Percentiles rank a stretch among this genome's conserved stretches.
Conservation (phyloP, 805 yeast species). For the Zygoascus bituminiphila region DNA sequence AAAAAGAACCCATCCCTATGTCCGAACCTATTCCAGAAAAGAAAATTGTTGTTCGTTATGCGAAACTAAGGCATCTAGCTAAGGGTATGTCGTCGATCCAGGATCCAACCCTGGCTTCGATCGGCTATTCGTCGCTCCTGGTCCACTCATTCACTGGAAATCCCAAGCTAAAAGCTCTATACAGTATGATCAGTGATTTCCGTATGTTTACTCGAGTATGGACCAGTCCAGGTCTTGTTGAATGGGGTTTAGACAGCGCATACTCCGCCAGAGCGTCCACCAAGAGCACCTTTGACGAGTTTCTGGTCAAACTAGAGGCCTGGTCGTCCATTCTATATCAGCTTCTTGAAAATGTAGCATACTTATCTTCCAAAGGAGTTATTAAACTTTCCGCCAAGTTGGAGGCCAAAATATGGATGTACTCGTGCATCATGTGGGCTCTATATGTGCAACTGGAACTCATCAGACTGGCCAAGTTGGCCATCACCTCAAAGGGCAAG, state of each 20-base stretch:
- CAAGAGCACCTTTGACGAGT: constrained; percentile 24
- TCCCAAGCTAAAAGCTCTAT: constrained; percentile 14
- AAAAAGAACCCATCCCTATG: background rate
- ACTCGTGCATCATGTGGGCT: constrained; percentile 33
- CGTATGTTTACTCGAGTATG: constrained; percentile 33
- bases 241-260: constrained; percentile 30
- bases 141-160: constrained; percentile 4
- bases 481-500: constrained; percentile 1
- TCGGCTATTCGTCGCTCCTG: constrained; percentile 13
- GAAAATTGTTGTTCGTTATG: background rate
- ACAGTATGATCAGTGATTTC: constrained; percentile 26
- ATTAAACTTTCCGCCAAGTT: constrained; percentile 22
- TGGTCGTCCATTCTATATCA: constrained; percentile 31
- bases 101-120: constrained; percentile 10
- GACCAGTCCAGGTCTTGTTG: constrained; percentile 29
- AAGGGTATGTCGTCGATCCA: constrained; percentile 5
- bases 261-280: constrained; percentile 6
- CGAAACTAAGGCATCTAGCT: background rate
- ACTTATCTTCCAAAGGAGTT: constrained; percentile 29
- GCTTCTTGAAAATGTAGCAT: constrained; percentile 35
- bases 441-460: constrained; percentile 32
- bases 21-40: background rate
- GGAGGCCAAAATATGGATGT: constrained; percentile 30
- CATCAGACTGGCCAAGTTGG: constrained; percentile 15
- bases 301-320: constrained; percentile 28